Evolutionary conservation across 2,329 filamentous ascomycete genomes (phyloP).

Genomic region (Anisogramma anomala): DNA sequence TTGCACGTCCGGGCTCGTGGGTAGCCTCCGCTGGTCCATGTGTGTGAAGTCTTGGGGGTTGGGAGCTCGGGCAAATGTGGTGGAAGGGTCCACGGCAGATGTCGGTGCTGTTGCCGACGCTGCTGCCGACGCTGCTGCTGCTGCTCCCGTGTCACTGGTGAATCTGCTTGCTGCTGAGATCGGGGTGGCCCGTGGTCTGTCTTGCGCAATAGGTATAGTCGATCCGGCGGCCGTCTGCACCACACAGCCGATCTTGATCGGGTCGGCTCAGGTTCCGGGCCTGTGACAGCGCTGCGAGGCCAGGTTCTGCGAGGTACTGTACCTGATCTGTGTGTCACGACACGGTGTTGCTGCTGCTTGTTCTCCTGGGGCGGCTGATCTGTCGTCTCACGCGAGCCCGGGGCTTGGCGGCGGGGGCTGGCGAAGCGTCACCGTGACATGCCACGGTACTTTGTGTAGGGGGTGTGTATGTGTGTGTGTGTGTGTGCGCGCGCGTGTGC

Average conservation of each 20-base stretch:
- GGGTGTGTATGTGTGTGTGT: neutral
- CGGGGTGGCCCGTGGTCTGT: conserved; percentile 1
- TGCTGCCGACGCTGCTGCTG: conserved; percentile 7
- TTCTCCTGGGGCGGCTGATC: no score
- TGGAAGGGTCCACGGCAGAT: conserved; percentile 13
- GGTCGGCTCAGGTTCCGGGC: conserved; percentile 5
- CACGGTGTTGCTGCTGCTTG: no score
- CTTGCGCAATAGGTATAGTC: neutral
- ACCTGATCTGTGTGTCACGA: conserved; percentile 3
- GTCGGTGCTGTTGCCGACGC: conserved; percentile 10
- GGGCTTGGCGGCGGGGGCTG: no score
- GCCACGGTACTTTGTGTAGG: no score
- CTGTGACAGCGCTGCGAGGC: neutral
- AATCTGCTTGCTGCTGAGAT: conserved; percentile 3
- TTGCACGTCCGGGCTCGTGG: neutral
- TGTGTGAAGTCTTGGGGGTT: neutral
- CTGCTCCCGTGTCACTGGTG: conserved; percentile 13
- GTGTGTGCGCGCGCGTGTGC: neutral
- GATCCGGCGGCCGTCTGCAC: conserved; percentile 2
- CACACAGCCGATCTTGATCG: conserved; percentile 5
- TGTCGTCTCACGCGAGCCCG: no score
- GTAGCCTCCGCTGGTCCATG: neutral
- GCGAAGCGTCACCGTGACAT: no score
- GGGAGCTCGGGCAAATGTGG: no score
- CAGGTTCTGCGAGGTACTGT: neutral